Evolutionary conservation across 2,329 filamentous ascomycete species (phyloP).

Genomic region (Xylariales sp.): DNA sequence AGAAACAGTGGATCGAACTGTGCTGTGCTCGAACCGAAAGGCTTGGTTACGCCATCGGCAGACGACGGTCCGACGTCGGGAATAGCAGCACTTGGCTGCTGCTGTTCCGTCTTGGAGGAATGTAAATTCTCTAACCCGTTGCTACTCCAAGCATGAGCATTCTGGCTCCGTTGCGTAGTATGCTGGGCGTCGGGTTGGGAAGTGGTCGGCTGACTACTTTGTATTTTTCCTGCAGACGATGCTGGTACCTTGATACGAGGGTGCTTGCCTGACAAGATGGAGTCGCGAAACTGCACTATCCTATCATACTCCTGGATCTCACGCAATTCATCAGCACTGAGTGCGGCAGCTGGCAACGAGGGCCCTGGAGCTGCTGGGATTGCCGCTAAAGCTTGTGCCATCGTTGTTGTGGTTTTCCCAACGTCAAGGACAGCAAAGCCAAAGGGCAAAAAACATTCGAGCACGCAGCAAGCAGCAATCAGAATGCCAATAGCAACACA

Average conservation of each 20-base stretch:
- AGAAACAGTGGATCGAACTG: conserved; percentile 80
- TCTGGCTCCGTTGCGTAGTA: conserved; percentile 8
- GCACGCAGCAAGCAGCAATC: no score
- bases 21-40: conserved; percentile 48
- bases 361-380: conserved; percentile 11
- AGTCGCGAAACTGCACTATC: conserved; percentile 76
- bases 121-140: conserved; percentile 25
- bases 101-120: conserved; percentile 31
- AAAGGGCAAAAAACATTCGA: background rate
- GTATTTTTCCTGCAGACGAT: conserved; percentile 20
- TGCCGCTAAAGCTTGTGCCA: conserved; percentile 17
- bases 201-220: conserved; percentile 8
- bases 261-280: conserved; percentile 74
- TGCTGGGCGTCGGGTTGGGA: conserved; percentile 10
- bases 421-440: background rate
- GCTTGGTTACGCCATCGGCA: conserved; percentile 14
- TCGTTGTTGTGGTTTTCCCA: conserved; percentile 11
- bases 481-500: conserved; percentile 2
- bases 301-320: conserved; percentile 70
- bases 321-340: conserved; percentile 35
- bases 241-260: conserved; percentile 54
- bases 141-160: conserved; percentile 18
- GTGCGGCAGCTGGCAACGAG: conserved; percentile 9
- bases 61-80: background rate
- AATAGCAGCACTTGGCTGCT: conserved; percentile 24